Base-by-base conservation (phyloP, 331 rosid genomes). In the Quercus phellos region DNA sequence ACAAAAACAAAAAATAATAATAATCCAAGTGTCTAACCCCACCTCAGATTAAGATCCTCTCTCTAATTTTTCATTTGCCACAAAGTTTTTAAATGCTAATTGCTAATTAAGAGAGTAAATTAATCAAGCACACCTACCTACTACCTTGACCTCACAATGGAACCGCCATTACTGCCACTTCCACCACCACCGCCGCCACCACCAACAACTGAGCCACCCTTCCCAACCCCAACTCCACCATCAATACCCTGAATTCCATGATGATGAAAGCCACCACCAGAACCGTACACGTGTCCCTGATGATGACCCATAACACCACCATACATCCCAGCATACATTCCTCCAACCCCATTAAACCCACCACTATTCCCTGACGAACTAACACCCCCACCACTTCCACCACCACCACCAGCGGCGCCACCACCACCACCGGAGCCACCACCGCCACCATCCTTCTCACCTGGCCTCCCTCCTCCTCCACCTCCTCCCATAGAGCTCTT, bases 191-290 rank as follows among this genome's bases (percentile, higher is more conserved):
- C 79, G 21, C 58, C 79, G 63, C 75, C 51, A 29, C 0, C 26
- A 11, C 77, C 77, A 29, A 66, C 68, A 19, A 60, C 81, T 10
- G 83, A 53, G 24, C 74, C 74, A 53, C 83, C 74, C 26, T 55
- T 72, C 72, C 83, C 75, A 9, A 73, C 84, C 3, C 70, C 83
- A 8, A 74, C 77, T 16, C 79, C 80, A 7, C 66, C 81, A 26
- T 80, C 85, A 18, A 69, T 51, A 5, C 81, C 76, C 79, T 51
- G 29, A 9, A 10, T 11, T 13, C 14, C 53, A 46, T 46, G 53
- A 46, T 80, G 91, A 60, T 88, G 90, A 77, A 72, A 88, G 60
- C 89, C 94, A 22, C 89, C 94, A 22, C 87, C 86, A 3, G 88
- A 68, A 55, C 85, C 86, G 82, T 84, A 88, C 75, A 81, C 78